Base-by-base conservation (phyloP, 108 stramenopile genomes). In the Cyclotella baltica region DNA sequence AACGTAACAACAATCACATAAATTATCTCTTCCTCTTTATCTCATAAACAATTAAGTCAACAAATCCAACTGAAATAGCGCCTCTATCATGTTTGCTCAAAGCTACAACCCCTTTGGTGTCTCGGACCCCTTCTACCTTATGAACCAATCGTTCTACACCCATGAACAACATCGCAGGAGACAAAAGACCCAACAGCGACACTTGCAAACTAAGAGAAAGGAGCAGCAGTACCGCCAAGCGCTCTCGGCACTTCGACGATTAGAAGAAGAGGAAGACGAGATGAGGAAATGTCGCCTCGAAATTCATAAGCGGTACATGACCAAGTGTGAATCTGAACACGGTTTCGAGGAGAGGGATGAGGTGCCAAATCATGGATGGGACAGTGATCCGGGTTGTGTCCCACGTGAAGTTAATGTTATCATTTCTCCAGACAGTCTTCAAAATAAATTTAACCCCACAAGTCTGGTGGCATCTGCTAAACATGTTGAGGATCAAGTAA, bases 31-130 rank as follows among this genome's bases (percentile, higher is more conserved):
- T n/a, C n/a, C n/a, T n/a, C n/a, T n/a, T n/a, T n/a, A n/a, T n/a
- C n/a, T n/a, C n/a, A n/a, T n/a, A n/a, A n/a, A n/a, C n/a, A n/a
- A n/a, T n/a, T n/a, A n/a, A n/a, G n/a, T n/a, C n/a, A n/a, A n/a
- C n/a, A n/a, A n/a, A n/a, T n/a, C n/a, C n/a, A n/a, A n/a, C n/a
- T n/a, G n/a, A n/a, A n/a, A n/a, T n/a, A n/a, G n/a, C n/a, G n/a
- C n/a, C n/a, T n/a, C n/a, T n/a, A n/a, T n/a, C 47, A 48, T 48
- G 47, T 48, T 48, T n/a, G 47, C 47, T n/a, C 47, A 48, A 48
- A 48, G 47, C 47, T 48, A 48, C 47, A 48, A 48, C 47, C 47
- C 47, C 47, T 48, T 48, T 1, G 47, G 47, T n/a, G 47, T 48
- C 47, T 48, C 47, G 19, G 47, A 48, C n/a, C 47, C 47, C 6